Conservation (phyloP, 345 rosid genomes). For the Eucalyptus marginata region DNA sequence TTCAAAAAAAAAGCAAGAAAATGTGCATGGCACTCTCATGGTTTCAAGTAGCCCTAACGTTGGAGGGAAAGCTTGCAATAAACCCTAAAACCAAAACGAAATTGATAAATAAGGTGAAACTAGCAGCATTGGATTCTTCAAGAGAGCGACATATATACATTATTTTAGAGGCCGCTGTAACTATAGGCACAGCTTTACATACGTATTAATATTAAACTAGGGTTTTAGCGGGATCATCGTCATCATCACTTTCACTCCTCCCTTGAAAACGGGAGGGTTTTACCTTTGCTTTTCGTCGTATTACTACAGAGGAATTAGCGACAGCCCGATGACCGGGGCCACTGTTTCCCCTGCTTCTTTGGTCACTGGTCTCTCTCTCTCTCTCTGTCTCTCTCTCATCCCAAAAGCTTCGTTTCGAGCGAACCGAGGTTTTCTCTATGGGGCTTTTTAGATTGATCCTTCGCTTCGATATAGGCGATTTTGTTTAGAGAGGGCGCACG, state of each 20-base stretch:
- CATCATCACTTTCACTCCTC: not conserved
- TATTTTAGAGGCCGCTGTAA: not conserved
- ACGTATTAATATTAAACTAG: not conserved
- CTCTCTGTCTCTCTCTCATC: not conserved
- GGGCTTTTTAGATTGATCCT: not conserved
- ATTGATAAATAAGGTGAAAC: not conserved
- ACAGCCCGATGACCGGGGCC: not conserved
- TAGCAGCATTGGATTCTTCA: not conserved
- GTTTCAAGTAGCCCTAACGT: not conserved
- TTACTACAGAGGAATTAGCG: not conserved
- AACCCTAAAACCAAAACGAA: not conserved
- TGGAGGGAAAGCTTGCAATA: not conserved
- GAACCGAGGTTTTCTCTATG: not conserved
- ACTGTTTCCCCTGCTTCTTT: not conserved
- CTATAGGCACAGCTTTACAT: not conserved
- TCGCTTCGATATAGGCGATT: not conserved
- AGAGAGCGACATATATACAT: not conserved
- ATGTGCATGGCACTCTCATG: not conserved
- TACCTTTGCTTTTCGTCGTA: not conserved
- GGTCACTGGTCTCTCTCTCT: not conserved
- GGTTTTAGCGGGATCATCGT: not conserved
- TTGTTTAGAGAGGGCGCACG: not conserved
- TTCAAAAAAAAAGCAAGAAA: not conserved
- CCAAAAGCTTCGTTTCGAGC: not conserved
- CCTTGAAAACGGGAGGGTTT: not conserved